phyloP scores from a whole-genome alignment of 2,329 filamentous ascomycete genomes.

The Colletotrichum musae region DNA sequence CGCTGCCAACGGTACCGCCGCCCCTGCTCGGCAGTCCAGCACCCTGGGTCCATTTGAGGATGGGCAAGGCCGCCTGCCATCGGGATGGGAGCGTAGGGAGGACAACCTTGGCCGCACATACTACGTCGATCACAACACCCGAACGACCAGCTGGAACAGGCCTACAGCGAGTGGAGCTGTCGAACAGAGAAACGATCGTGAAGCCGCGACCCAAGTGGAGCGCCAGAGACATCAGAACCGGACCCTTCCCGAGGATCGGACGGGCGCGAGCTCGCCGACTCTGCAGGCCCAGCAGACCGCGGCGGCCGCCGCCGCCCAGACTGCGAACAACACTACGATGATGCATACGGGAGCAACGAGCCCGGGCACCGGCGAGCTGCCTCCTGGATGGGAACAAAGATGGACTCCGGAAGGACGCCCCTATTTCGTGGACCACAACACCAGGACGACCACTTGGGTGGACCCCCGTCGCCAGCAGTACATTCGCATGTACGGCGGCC shows the following conservation, averaged over 20 bases:
- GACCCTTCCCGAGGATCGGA: constrained; percentile 95
- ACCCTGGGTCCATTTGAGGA: constrained; percentile 94
- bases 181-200: constrained; percentile 83
- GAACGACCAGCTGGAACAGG: constrained; percentile 96
- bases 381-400: constrained; percentile 95
- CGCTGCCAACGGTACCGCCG: constrained; percentile 52
- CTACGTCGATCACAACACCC: constrained; percentile 97
- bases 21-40: constrained; percentile 51
- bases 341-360: constrained; percentile 96
- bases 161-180: constrained; percentile 85
- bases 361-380: constrained; percentile 93
- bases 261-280: constrained; percentile 91
- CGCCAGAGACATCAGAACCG: constrained; percentile 94
- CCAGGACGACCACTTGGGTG: constrained; percentile 97
- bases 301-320: constrained; percentile 51
- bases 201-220: constrained; percentile 93
- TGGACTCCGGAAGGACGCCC: constrained; percentile 94
- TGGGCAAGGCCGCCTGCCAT: constrained; percentile 90
- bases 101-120: constrained; percentile 96
- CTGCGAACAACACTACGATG: constrained; percentile 79
- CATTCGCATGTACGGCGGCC: constrained; percentile 95
- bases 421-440: constrained; percentile 99
- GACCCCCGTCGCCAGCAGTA: constrained; percentile 98
- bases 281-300: constrained; percentile 66
- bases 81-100: constrained; percentile 95